phyloP scores from a whole-genome alignment of 345 rosid genomes.

The Bruguiera gymnorhiza region DNA sequence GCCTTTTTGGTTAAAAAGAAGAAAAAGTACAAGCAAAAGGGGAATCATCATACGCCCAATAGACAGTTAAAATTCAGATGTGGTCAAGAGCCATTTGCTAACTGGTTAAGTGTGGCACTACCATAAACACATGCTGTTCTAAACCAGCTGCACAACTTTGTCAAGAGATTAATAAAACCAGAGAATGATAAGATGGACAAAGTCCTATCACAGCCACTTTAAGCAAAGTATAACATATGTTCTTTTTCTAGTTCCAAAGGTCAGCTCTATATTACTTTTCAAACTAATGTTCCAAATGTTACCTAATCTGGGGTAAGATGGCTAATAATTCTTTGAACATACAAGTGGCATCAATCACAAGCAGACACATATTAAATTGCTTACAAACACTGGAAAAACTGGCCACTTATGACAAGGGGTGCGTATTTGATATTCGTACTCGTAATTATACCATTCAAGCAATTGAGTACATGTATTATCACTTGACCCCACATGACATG shows the following conservation, averaged over 20 bases:
- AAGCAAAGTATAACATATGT: background rate
- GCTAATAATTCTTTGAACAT: background rate
- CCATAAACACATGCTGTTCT: background rate
- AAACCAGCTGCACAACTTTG: background rate
- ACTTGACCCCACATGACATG: conserved; percentile 1
- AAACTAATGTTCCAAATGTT: conserved; percentile 12
- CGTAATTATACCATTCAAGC: background rate
- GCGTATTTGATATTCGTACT: background rate
- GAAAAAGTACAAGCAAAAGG: too few species aligned
- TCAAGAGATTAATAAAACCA: background rate
- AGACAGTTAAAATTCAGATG: background rate
- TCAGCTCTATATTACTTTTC: conserved; percentile 3
- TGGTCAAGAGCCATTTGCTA: background rate
- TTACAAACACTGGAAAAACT: background rate
- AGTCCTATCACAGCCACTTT: conserved; percentile 9
- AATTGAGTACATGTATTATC: conserved; percentile 5
- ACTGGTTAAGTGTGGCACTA: background rate
- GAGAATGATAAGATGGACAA: background rate
- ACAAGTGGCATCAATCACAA: conserved; percentile 16
- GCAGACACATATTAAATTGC: background rate
- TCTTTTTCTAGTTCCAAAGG: background rate
- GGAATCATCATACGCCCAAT: background rate
- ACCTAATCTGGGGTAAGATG: conserved; percentile 13
- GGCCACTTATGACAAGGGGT: background rate
- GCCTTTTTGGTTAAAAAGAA: too few species aligned